Evolutionary conservation across 352 stramenopile genomes (phyloP).

Genomic region (Plasmopara halstedii): DNA sequence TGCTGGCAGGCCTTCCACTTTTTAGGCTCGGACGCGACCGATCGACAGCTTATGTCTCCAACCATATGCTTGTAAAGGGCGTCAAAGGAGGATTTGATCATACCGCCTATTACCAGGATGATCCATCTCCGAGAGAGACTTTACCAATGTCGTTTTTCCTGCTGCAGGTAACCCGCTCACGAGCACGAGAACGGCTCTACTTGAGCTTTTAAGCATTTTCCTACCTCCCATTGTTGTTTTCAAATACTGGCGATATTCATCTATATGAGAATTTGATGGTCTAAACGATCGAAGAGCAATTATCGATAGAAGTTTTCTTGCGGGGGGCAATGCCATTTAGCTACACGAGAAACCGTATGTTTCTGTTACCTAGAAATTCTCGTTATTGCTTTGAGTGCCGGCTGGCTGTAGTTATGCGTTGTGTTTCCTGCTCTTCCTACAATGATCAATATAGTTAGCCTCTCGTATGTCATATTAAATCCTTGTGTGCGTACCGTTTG

Average conservation of each 20-base stretch:
- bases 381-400: constrained; percentile 11
- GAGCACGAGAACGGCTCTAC: constrained; percentile 31
- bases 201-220: constrained; percentile 14
- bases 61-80: constrained; percentile 33
- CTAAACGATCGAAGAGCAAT: background rate
- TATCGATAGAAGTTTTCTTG: background rate
- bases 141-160: constrained; percentile 60
- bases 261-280: no score
- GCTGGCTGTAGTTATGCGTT: background rate
- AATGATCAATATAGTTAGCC: background rate
- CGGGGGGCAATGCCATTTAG: no score
- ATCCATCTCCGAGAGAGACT: constrained; percentile 9
- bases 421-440: constrained; percentile 23
- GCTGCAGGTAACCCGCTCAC: constrained; percentile 59
- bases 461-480: background rate
- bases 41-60: background rate
- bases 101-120: constrained; percentile 5
- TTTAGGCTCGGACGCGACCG: constrained; percentile 32
- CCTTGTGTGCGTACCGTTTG: constrained; percentile 7
- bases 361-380: background rate
- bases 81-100: constrained; percentile 48
- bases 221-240: no score
- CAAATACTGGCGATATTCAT: no score
- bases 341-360: background rate
- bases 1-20: constrained; percentile 47